A percentile compares a stretch with the other conserved stretches of the same genome.
These are phyloP conservation scores for Cubamyces sp. DNA, from an alignment of 768 basidiomycete genomes.

Conservation along the genomic window DNA sequence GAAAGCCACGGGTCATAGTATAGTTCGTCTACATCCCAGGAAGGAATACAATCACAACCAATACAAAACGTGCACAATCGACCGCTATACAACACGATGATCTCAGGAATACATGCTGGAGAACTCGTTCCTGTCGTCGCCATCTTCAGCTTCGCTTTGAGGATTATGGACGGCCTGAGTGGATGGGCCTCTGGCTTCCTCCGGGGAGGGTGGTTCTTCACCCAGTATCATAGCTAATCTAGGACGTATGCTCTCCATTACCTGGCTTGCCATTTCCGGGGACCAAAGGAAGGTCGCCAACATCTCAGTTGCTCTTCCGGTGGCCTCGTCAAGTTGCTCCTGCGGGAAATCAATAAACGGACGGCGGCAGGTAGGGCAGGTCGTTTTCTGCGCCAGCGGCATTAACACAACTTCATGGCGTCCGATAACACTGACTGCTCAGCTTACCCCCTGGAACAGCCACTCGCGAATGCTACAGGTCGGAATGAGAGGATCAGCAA, in stretches of 20 bases:
- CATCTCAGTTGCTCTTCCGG: too few species aligned
- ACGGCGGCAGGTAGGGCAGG: slow-evolving; percentile 34
- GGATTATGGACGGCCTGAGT: neutral
- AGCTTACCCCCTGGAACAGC: slow-evolving; percentile 31
- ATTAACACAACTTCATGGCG: neutral
- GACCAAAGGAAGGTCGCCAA: too few species aligned
- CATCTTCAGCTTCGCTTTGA: neutral
- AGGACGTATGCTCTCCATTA: too few species aligned
- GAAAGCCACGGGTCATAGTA: too few species aligned
- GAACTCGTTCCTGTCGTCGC: slow-evolving; percentile 24
- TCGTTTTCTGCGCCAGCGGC: slow-evolving; percentile 24
- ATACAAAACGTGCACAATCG: too few species aligned
- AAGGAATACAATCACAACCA: too few species aligned
- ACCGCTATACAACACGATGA: neutral
- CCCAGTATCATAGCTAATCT: neutral
- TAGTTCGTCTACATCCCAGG: too few species aligned
- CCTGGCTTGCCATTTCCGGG: too few species aligned
- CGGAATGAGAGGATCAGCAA: neutral
- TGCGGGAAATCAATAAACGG: slow-evolving; percentile 22
- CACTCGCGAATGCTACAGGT: slow-evolving; percentile 62
- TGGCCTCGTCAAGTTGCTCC: too few species aligned
- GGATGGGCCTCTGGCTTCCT: neutral
- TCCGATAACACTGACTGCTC: neutral
- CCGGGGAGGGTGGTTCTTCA: neutral
- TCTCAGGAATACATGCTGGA: slow-evolving; percentile 30